phyloP scores from a whole-genome alignment of 768 basidiomycete genomes.

The Suillus bovinus region DNA sequence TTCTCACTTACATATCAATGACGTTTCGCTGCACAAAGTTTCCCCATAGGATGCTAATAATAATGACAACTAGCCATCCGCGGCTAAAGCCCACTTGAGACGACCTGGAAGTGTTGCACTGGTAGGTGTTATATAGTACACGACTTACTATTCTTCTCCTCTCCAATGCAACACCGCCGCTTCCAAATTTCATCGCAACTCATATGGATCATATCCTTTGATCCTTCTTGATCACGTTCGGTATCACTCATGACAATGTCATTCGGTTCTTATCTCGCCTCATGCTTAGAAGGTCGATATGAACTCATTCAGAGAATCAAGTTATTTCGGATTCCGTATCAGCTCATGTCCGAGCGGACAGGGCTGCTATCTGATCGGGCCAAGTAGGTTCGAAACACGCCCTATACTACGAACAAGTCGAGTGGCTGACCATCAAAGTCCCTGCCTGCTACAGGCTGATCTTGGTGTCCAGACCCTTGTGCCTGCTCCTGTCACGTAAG shows the following conservation, averaged over 20 bases:
- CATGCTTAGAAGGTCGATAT: background rate
- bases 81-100: background rate
- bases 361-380: background rate
- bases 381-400: background rate
- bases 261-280: conserved; percentile 2
- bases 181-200: background rate
- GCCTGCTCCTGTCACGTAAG: background rate
- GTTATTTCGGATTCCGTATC: background rate
- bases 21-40: background rate
- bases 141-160: background rate
- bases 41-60: background rate
- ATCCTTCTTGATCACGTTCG: background rate
- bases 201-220: background rate
- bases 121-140: too few species aligned
- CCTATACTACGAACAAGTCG: background rate
- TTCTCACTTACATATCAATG: background rate
- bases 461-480: background rate
- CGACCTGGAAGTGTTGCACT: too few species aligned
- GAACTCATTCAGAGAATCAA: background rate
- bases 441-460: too few species aligned
- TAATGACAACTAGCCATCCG: background rate
- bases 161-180: background rate
- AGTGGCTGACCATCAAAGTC: background rate
- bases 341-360: background rate
- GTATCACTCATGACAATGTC: background rate